phyloP scores from a whole-genome alignment of 352 stramenopile genomes.

The Phytophthora capsici region DNA sequence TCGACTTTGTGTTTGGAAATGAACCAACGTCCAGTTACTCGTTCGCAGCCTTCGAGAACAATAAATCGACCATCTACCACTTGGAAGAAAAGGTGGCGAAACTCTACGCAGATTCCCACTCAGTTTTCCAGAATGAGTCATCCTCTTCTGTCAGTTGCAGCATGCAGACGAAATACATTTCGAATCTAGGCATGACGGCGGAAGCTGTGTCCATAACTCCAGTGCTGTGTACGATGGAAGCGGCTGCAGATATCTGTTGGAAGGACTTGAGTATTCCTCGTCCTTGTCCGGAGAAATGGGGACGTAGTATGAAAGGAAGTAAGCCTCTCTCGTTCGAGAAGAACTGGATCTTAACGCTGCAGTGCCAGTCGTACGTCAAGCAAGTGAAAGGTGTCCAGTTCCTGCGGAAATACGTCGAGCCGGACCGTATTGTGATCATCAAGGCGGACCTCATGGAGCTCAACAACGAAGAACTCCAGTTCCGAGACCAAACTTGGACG shows the following conservation, averaged over 20 bases:
- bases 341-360: slow-evolving; percentile 34
- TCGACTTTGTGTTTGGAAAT: slow-evolving; percentile 32
- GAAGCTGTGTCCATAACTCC: slow-evolving; percentile 30
- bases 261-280: slow-evolving; percentile 28
- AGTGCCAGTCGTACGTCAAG: slow-evolving; percentile 16
- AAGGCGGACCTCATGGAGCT: slow-evolving; percentile 28
- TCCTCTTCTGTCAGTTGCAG: slow-evolving; percentile 4
- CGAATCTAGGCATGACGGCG: slow-evolving; percentile 4
- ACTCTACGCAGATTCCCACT: slow-evolving; percentile 20
- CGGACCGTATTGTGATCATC: slow-evolving; percentile 34
- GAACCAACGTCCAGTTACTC: slow-evolving; percentile 23
- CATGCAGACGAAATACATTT: slow-evolving; percentile 23
- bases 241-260: slow-evolving; percentile 23
- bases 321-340: slow-evolving; percentile 31
- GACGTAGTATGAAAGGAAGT: slow-evolving; percentile 13
- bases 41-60: slow-evolving; percentile 24
- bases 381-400: slow-evolving; percentile 36
- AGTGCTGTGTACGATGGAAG: slow-evolving; percentile 24
- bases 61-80: slow-evolving; percentile 21
- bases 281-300: slow-evolving; percentile 34
- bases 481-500: slow-evolving; percentile 34
- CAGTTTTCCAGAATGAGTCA: slow-evolving; percentile 7
- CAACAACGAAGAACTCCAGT: slow-evolving; percentile 28
- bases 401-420: slow-evolving; percentile 34
- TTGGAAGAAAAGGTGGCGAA: slow-evolving; percentile 13